phyloP scores from a whole-genome alignment of 768 basidiomycete genomes.

The Pleurotus tuoliensis region DNA sequence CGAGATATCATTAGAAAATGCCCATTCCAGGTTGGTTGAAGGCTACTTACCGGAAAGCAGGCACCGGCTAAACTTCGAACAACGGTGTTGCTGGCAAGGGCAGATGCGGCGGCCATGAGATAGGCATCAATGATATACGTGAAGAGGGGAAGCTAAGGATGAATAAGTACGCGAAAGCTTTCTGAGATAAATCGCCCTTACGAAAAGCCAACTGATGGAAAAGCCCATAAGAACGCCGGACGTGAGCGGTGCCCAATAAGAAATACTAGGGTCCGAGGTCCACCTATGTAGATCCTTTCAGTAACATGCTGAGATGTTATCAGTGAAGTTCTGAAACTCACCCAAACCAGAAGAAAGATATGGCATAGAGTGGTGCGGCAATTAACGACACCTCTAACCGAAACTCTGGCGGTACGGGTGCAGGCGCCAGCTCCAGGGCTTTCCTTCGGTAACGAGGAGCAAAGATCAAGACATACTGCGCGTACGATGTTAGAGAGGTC shows the following conservation, averaged over 20 bases:
- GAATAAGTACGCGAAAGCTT: too few species aligned
- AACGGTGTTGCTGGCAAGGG: constrained; percentile 51
- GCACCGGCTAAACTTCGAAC: constrained; percentile 51
- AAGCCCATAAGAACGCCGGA: constrained; percentile 50
- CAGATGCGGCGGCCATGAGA: constrained; percentile 49
- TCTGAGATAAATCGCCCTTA: constrained; percentile 25
- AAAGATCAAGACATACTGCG: constrained; percentile 42
- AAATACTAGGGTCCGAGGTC: constrained; percentile 52
- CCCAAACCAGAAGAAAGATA: constrained; percentile 66
- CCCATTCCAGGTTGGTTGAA: constrained; percentile 2
- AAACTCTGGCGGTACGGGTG: constrained; percentile 57
- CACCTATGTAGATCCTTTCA: constrained; percentile 32
- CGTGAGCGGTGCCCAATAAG: constrained; percentile 50
- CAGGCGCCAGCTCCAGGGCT: constrained; percentile 38
- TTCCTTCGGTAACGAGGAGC: constrained; percentile 47
- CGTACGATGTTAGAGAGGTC: neutral
- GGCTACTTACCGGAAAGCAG: constrained; percentile 38
- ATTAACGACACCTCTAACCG: constrained; percentile 46
- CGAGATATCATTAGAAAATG: constrained; percentile 10
- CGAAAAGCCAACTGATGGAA: constrained; percentile 50
- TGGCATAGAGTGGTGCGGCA: constrained; percentile 46
- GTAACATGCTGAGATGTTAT: neutral
- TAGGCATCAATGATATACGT: constrained; percentile 66
- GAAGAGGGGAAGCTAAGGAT: constrained; percentile 41
- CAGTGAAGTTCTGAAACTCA: constrained; percentile 19